phyloP scores from a whole-genome alignment of 805 yeast species.

The Kazachstania psychrophila region DNA sequence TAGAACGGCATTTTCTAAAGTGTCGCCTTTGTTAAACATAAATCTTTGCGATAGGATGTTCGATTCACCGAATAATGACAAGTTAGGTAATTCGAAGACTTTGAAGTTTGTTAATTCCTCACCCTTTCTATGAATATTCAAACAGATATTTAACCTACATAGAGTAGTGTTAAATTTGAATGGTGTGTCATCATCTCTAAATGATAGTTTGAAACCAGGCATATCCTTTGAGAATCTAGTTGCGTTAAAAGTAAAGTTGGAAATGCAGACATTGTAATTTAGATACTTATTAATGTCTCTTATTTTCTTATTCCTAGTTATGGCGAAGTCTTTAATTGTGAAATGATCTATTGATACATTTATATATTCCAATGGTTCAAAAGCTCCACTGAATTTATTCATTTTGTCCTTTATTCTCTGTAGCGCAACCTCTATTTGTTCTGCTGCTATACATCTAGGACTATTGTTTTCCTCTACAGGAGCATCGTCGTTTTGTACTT shows the following conservation, averaged over 20 bases:
- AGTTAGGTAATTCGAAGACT: constrained; percentile 31
- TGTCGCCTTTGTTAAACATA: constrained; percentile 17
- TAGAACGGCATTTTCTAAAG: constrained; percentile 27
- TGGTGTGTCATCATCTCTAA: constrained; percentile 36
- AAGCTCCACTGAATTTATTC: constrained; percentile 3
- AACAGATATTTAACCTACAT: constrained; percentile 30
- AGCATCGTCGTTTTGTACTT: neutral
- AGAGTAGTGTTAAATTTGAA: constrained; percentile 31
- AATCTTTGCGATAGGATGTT: constrained; percentile 32
- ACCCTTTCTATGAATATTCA: constrained; percentile 19
- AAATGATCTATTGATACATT: constrained; percentile 20
- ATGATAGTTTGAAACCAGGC: constrained; percentile 41
- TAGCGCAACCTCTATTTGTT: constrained; percentile 5
- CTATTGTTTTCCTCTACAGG: neutral
- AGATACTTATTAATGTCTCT: constrained; percentile 15
- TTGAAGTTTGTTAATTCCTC: constrained; percentile 10
- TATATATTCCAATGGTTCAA: constrained; percentile 11
- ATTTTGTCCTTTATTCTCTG: constrained; percentile 3
- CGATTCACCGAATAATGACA: constrained; percentile 33
- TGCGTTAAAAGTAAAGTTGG: constrained; percentile 22
- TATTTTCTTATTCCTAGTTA: constrained; percentile 17
- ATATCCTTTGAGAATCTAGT: constrained; percentile 27
- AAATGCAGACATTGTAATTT: constrained; percentile 15
- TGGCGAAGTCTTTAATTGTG: constrained; percentile 13
- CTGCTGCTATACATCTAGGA: neutral